These are phyloP conservation scores for Epichloe aotearoae DNA, from an alignment of 2,329 filamentous ascomycete genomes.

Conservation along the genomic window DNA sequence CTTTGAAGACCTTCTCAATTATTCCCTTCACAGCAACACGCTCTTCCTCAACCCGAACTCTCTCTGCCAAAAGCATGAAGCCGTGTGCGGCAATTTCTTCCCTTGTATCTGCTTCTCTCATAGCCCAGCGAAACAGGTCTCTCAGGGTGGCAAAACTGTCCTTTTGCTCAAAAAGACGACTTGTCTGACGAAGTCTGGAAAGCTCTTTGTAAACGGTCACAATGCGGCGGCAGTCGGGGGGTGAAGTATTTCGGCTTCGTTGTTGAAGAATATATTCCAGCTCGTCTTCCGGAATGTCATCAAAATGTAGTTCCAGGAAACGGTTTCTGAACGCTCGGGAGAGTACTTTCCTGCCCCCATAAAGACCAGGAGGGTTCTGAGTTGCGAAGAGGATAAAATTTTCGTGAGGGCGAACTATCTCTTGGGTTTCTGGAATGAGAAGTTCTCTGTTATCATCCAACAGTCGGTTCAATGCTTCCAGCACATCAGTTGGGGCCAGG, in stretches of 20 bases:
- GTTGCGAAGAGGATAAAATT: slow-evolving; percentile 98
- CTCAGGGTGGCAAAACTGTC: slow-evolving; percentile 92
- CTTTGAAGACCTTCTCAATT: slow-evolving; percentile 83
- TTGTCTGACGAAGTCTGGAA: slow-evolving; percentile 78
- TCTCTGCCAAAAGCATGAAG: slow-evolving; percentile 90
- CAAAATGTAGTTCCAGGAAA: slow-evolving; percentile 93
- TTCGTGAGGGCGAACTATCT: slow-evolving; percentile 78
- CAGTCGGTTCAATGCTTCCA: slow-evolving; percentile 89
- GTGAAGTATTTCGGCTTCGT: slow-evolving; percentile 72
- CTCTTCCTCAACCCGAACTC: slow-evolving; percentile 85
- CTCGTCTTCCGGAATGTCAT: slow-evolving; percentile 93
- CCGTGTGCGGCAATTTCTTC: slow-evolving; percentile 85
- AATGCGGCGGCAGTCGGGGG: slow-evolving; percentile 82
- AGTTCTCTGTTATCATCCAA: slow-evolving; percentile 94
- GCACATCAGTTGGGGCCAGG: slow-evolving; percentile 86
- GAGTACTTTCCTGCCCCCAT: slow-evolving; percentile 85
- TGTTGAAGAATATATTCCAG: slow-evolving; percentile 83
- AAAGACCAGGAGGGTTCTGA: slow-evolving; percentile 89
- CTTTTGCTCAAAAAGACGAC: slow-evolving; percentile 87
- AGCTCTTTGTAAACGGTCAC: slow-evolving; percentile 90
- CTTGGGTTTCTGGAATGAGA: slow-evolving; percentile 90
- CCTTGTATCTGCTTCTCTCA: slow-evolving; percentile 69
- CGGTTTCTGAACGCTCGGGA: slow-evolving; percentile 93
- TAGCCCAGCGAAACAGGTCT: slow-evolving; percentile 92
- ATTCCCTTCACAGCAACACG: slow-evolving; percentile 70